Evolutionary conservation across 2,329 filamentous ascomycete genomes (phyloP).

Genomic region (Diaporthe humulicola): DNA sequence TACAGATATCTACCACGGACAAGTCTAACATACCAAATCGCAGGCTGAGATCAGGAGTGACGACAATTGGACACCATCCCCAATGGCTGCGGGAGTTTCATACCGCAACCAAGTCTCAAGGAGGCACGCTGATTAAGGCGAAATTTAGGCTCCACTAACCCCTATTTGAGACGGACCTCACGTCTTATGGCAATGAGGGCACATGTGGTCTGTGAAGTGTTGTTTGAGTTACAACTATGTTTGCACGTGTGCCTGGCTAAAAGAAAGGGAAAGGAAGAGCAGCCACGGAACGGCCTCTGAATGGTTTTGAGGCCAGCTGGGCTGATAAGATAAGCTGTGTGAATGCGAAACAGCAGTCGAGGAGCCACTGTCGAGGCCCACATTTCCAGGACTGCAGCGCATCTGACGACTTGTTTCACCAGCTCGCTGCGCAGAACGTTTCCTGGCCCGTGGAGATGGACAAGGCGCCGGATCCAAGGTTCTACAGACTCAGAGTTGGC

Average conservation of each 20-base stretch:
- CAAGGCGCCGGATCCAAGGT: constrained; percentile 29
- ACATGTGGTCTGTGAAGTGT: too few relatives aligned
- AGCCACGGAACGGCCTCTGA: too few relatives aligned
- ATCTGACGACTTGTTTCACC: constrained; percentile 33
- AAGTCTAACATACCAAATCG: not conserved
- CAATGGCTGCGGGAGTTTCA: not conserved
- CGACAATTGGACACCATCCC: not conserved
- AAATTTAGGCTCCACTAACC: too few relatives aligned
- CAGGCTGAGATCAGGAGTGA: not conserved
- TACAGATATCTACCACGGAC: not conserved
- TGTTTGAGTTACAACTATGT: too few relatives aligned
- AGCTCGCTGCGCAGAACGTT: constrained; percentile 29
- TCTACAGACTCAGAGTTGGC: constrained; percentile 1
- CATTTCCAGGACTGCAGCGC: constrained; percentile 13
- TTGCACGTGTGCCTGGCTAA: too few relatives aligned
- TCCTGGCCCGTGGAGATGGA: constrained; percentile 37
- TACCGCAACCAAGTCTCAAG: not conserved
- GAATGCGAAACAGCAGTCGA: not conserved
- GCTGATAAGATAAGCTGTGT: constrained; percentile 1
- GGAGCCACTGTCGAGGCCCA: constrained; percentile 24
- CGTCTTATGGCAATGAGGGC: too few relatives aligned
- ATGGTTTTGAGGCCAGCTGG: too few relatives aligned
- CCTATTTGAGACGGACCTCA: too few relatives aligned
- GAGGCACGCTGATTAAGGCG: not conserved
- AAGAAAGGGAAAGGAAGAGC: too few relatives aligned